Conservation (phyloP, 768 basidiomycete species). For the Phaeolepiota aurea region DNA sequence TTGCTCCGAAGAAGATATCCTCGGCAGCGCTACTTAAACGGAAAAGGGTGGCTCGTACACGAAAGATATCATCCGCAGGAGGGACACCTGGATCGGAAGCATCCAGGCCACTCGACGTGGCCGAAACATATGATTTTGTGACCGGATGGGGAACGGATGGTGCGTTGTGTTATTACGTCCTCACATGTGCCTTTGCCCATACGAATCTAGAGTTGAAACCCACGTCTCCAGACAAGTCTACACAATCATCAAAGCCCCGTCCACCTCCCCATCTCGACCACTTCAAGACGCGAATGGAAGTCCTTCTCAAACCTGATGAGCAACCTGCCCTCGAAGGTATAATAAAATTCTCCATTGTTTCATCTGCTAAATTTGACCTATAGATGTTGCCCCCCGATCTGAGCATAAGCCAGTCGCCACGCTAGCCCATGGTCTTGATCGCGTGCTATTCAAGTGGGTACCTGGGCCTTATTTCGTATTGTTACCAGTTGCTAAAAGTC, state of each 20-base stretch:
- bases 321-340: slow-evolving; percentile 11
- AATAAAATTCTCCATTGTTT: not conserved
- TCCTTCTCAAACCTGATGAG: slow-evolving; percentile 17
- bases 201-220: not conserved
- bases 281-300: slow-evolving; percentile 24
- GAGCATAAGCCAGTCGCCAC: slow-evolving; percentile 49
- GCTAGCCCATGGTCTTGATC: slow-evolving; percentile 58
- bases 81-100: too few species aligned
- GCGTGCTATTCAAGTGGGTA: slow-evolving; percentile 70
- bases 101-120: not conserved
- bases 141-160: not conserved
- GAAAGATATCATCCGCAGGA: not conserved
- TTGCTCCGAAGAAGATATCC: not conserved
- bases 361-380: not conserved
- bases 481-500: slow-evolving; percentile 4
- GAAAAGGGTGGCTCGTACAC: not conserved
- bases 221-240: not conserved
- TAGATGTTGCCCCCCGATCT: slow-evolving; percentile 36
- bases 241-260: not conserved
- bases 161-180: not conserved
- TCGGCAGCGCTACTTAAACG: not conserved
- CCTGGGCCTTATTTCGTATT: not conserved
- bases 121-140: not conserved
- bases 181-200: not conserved
- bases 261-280: slow-evolving; percentile 7